Evolutionary conservation across 176 grass and related monocot species (phyloP).

Genomic region (Elaeis guineensis): DNA sequence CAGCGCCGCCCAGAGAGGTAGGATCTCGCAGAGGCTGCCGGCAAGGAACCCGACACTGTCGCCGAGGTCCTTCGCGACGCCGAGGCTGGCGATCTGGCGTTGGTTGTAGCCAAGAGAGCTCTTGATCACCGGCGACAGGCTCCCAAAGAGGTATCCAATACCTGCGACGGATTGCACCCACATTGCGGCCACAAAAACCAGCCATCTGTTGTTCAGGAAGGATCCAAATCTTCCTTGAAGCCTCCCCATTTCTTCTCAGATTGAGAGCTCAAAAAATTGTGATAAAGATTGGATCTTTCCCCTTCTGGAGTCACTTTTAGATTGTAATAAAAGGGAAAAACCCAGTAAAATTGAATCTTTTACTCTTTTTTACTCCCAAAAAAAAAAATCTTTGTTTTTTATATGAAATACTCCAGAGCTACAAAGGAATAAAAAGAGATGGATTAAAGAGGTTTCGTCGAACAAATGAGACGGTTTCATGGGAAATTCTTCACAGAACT

Average conservation of each 20-base stretch:
- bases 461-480: too few species aligned
- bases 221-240: slow-evolving; percentile 23
- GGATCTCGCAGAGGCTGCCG: slow-evolving; percentile 51
- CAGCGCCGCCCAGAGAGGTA: slow-evolving; percentile 67
- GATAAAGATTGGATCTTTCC: too few species aligned
- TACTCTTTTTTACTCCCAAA: too few species aligned
- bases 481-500: too few species aligned
- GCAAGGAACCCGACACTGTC: slow-evolving; percentile 84
- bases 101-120: slow-evolving; percentile 77
- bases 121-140: slow-evolving; percentile 79
- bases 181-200: slow-evolving; percentile 85
- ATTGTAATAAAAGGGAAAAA: too few species aligned
- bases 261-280: not conserved
- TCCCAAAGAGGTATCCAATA: slow-evolving; percentile 82
- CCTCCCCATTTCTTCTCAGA: slow-evolving; percentile 31
- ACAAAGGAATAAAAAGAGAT: too few species aligned
- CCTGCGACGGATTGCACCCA: slow-evolving; percentile 91
- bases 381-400: too few species aligned
- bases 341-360: too few species aligned
- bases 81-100: slow-evolving; percentile 66
- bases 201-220: slow-evolving; percentile 74
- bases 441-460: too few species aligned
- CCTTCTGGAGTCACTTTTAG: too few species aligned
- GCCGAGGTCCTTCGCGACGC: slow-evolving; percentile 83
- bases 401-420: too few species aligned